Conservation (phyloP, 148 eudicot genomes). For the Fagopyrum esculentum region DNA sequence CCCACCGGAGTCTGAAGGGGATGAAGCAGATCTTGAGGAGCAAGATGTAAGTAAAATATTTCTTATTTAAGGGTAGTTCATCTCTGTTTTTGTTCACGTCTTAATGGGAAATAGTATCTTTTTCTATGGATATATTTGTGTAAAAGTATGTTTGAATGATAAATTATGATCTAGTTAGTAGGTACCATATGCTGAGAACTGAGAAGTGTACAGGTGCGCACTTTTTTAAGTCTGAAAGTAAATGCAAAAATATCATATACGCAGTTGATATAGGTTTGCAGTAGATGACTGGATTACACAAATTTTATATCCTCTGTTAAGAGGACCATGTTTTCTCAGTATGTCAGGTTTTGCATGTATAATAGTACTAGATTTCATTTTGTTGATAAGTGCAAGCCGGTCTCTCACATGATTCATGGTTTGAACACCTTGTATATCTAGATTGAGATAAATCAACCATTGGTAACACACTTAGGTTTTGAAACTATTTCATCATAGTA, state of each 20-base stretch:
- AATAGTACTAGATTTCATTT: neutral
- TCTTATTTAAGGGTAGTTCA: neutral
- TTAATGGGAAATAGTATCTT: neutral
- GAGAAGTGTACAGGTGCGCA: neutral
- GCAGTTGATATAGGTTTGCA: constrained; percentile 1
- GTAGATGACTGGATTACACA: neutral
- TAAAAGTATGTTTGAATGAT: neutral
- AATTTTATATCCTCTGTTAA: neutral
- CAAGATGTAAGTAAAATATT: constrained; percentile 59
- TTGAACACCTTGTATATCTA: neutral
- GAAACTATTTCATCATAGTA: neutral
- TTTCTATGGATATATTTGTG: neutral
- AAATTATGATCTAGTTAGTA: neutral
- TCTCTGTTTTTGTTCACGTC: neutral
- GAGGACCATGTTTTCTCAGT: neutral
- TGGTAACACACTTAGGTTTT: neutral
- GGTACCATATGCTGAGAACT: neutral
- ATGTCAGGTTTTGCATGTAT: neutral
- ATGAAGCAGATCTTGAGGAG: constrained; percentile 65
- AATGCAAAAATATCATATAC: neutral
- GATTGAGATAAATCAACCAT: neutral
- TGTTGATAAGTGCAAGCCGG: neutral
- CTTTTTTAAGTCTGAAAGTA: neutral
- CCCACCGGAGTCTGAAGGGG: constrained; percentile 38
- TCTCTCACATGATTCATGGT: neutral